Percentiles rank a stretch among this genome's conserved stretches.
Conservation (phyloP, 1,284 basidiomycete species). For the Cerrena zonata region DNA sequence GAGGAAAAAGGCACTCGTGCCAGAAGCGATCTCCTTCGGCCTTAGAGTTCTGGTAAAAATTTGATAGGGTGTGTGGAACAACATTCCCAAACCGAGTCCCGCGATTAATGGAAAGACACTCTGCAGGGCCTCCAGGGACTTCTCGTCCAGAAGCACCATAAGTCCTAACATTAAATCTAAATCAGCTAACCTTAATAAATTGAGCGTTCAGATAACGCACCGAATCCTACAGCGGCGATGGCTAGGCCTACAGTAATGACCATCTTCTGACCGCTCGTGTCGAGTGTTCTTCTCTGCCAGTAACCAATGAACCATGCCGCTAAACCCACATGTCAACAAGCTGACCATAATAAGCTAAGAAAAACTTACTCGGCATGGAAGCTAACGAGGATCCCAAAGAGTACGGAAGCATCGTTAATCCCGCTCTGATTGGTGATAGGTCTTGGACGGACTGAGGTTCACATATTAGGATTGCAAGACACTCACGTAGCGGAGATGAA, state of each 20-base stretch:
- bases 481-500: background rate
- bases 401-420: constrained; percentile 69
- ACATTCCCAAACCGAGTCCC: constrained; percentile 73
- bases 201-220: constrained; percentile 37
- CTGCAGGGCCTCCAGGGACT: constrained; percentile 41
- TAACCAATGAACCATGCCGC: constrained; percentile 70
- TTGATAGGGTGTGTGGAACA: constrained; percentile 78
- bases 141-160: constrained; percentile 53
- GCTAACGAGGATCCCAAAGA: constrained; percentile 75
- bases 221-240: constrained; percentile 64
- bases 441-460: constrained; percentile 61
- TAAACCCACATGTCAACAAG: constrained; percentile 5
- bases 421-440: constrained; percentile 60
- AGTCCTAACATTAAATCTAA: constrained; percentile 42
- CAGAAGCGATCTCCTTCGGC: constrained; percentile 62
- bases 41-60: constrained; percentile 61
- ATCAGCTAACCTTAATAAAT: constrained; percentile 15
- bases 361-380: constrained; percentile 53
- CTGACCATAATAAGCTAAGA: background rate
- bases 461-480: constrained; percentile 6
- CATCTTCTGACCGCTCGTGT: constrained; percentile 59
- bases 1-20: constrained; percentile 77
- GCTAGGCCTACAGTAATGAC: constrained; percentile 58
- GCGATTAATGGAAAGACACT: constrained; percentile 57
- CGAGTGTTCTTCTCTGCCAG: constrained; percentile 49